These are phyloP conservation scores for Aureobasidium sp. DNA, from an alignment of 2,329 filamentous ascomycete species.

Conservation along the genomic window DNA sequence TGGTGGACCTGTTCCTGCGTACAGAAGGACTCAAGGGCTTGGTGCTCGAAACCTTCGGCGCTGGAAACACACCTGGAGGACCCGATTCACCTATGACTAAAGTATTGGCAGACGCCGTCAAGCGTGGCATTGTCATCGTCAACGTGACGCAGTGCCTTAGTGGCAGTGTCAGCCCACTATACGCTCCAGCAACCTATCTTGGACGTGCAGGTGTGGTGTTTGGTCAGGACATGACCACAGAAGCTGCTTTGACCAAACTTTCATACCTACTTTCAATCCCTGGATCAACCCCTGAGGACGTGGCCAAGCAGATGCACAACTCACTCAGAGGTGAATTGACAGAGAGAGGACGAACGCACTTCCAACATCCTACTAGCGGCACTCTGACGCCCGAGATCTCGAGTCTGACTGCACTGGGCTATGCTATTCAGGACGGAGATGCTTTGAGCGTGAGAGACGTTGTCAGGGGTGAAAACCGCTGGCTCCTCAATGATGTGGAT, in stretches of 20 bases:
- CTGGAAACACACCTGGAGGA: slow-evolving; percentile 82
- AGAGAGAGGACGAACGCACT: slow-evolving; percentile 63
- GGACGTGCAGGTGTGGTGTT: slow-evolving; percentile 82
- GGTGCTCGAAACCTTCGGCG: slow-evolving; percentile 86
- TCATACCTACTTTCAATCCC: slow-evolving; percentile 73
- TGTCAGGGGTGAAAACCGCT: slow-evolving; percentile 57
- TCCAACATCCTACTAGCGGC: slow-evolving; percentile 60
- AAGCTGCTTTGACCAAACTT: slow-evolving; percentile 85
- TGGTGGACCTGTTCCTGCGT: slow-evolving; percentile 77
- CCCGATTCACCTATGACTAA: slow-evolving; percentile 71
- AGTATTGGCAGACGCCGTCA: slow-evolving; percentile 69
- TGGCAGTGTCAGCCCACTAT: slow-evolving; percentile 35
- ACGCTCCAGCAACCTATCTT: slow-evolving; percentile 53
- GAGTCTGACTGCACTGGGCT: slow-evolving; percentile 69
- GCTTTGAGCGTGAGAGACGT: slow-evolving; percentile 59
- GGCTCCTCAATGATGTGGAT: slow-evolving; percentile 67
- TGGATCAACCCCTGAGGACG: slow-evolving; percentile 55
- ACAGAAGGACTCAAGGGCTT: slow-evolving; percentile 72
- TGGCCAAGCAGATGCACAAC: slow-evolving; percentile 63
- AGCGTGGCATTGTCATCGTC: slow-evolving; percentile 76
- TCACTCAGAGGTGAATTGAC: slow-evolving; percentile 82
- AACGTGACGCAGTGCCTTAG: slow-evolving; percentile 82
- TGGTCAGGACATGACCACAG: slow-evolving; percentile 80
- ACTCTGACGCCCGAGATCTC: slow-evolving; percentile 50
- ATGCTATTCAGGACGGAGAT: slow-evolving; percentile 69